These are phyloP conservation scores for Fusarium nisikadoi DNA, from an alignment of 2,329 filamentous ascomycete species.

Conservation along the genomic window DNA sequence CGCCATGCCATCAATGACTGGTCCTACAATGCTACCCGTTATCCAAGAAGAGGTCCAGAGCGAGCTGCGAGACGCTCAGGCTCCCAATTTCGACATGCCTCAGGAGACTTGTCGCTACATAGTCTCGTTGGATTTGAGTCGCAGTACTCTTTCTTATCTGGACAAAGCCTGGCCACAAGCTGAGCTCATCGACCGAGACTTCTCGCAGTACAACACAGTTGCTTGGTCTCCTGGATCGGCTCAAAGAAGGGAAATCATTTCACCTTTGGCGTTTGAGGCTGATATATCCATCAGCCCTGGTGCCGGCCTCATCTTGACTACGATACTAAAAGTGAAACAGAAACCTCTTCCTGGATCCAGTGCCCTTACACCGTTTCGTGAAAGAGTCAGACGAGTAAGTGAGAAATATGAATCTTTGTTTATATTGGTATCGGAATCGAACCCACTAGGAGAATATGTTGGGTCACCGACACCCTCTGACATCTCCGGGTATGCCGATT, in stretches of 20 bases:
- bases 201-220: conserved; percentile 52
- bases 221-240: conserved; percentile 46
- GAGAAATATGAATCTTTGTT: conserved; percentile 73
- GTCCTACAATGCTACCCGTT: not conserved
- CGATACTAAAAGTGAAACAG: conserved; percentile 78
- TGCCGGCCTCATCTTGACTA: conserved; percentile 76
- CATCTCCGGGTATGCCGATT: conserved; percentile 57
- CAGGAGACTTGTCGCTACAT: conserved; percentile 53
- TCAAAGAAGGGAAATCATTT: conserved; percentile 46
- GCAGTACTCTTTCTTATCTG: conserved; percentile 61
- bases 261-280: conserved; percentile 65
- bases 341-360: conserved; percentile 67
- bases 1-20: not conserved
- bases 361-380: conserved; percentile 59
- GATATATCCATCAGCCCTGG: conserved; percentile 78
- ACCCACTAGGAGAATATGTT: conserved; percentile 54
- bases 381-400: conserved; percentile 64
- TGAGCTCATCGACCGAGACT: conserved; percentile 71
- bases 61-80: not conserved
- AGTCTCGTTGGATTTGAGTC: conserved; percentile 61
- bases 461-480: conserved; percentile 55
- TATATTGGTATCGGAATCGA: conserved; percentile 72
- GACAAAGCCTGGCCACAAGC: conserved; percentile 60
- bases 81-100: conserved; percentile 33
- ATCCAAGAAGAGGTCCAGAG: not conserved